Evolutionary conservation across 2,329 filamentous ascomycete species (phyloP), one percentile per base, ranked within the genome.

Genomic region (Neonectria punicea): DNA sequence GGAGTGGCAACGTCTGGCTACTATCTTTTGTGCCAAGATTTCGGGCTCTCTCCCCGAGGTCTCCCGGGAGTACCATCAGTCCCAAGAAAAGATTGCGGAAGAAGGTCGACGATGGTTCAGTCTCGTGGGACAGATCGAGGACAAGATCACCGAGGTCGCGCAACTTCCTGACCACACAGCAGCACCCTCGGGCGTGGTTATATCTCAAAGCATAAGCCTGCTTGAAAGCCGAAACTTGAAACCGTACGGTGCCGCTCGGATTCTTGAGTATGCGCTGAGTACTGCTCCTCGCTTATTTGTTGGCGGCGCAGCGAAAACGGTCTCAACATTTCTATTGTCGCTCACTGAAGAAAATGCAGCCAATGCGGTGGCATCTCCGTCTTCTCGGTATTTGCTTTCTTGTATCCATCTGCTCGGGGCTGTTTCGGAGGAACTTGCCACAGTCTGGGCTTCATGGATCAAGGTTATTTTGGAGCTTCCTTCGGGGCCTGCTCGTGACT

Each of bases 31-130:
- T 28, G 83, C 88, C 34, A 85, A 87, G 41, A 89, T 97, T 61
- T 90, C 89, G 58, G 87, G 88, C 6, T 97, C 93, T 0, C 85
- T 93, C 5, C 93, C 94, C 1, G 93, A 95, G 74, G 89, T 95
- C 61, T 94, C 93, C 0, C 91, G 91, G 67, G 92, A 93, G 18
- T 92, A 92, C 70, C 85, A 87, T 28, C 84, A 85, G 46, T 97
- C 93, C 0, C 93, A 97, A 75, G 85, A 88, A 55, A 82, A 83
- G 44, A 84, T 97, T 28, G 87, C 88, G 10, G 84, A 89, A 7
- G 87, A 92, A 71, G 90, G 90, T 0, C 82, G 84, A 50, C 89
- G 92, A 1, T 93, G 93, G 80, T 90, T 92, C 65, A 80, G 85
- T 2, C 78, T 93, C 10, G 83, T 82, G 1, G 83, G 83, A 1